Evolutionary conservation across 305 asterid species (phyloP), one percentile per base, ranked within the genome.

Genomic region (Rubia peregrina): DNA sequence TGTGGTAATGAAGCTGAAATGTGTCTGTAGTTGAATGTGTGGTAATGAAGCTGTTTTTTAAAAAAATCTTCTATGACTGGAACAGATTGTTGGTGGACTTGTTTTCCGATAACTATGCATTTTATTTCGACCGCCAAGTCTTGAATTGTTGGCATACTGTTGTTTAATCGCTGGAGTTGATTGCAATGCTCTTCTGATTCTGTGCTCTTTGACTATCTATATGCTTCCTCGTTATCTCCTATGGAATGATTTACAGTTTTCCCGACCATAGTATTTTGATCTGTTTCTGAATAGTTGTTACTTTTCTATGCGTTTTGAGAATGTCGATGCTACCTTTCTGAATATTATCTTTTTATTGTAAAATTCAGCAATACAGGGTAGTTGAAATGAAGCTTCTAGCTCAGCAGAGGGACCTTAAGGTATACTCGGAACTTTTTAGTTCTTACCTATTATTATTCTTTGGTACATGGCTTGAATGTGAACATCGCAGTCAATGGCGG

Each of bases 311-410:
- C 17, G 16, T 49, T 66, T 62, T 48, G 55, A 26, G 13, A 6
- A 26, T 19, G 24, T 40, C 33, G n/a, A 17, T 40, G 56, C 56
- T 40, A 51, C 21, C 38, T 22, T 46, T 61, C 26, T 51, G 43
- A 43, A 30, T 12, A 41, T 44, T 49, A 0, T n/a, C 13, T 30
- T 26, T 1, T 69, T 72, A 73, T 65, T n/a, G 77, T 86, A 91
- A 96, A 73, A 89, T 91, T 89, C 97, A 91, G 86, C 97, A 91
- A 65, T 91, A 91, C 81, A 89, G 89, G 71, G 95, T 89, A 71
- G 96, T 89, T 79, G 97, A 88, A 79, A 91, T 91, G 96, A 91
- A 91, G 78, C 96, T 91, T 86, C 87, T 91, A 51, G 96, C 97
- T 68, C 96, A 91, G 83, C 96, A 87, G 76, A 87, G 93, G 83